Percentiles rank a stretch among this genome's conserved stretches.
phyloP scores from a whole-genome alignment of 2,329 filamentous ascomycete species.

The Colletotrichum acutatum region DNA sequence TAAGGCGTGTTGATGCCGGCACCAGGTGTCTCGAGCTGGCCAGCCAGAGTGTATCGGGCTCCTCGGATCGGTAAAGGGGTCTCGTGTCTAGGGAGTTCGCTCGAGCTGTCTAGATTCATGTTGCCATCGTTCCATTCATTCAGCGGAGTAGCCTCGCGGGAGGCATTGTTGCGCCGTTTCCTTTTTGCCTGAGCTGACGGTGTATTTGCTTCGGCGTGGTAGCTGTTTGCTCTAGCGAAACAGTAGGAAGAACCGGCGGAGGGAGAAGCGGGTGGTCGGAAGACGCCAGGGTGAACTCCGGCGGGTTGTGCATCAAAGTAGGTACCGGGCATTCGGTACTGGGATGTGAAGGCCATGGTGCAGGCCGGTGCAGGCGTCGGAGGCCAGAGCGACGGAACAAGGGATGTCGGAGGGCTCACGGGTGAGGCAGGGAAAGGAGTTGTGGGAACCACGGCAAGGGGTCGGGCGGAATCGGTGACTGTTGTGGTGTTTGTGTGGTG shows the following conservation, averaged over 20 bases:
- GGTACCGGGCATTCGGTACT: slow-evolving; percentile 47
- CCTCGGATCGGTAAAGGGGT: slow-evolving; percentile 23
- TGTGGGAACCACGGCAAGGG: not conserved
- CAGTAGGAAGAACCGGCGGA: slow-evolving; percentile 39
- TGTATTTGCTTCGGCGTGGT: slow-evolving; percentile 50
- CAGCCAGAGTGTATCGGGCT: slow-evolving; percentile 61
- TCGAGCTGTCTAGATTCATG: slow-evolving; percentile 42
- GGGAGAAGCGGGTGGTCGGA: slow-evolving; percentile 56
- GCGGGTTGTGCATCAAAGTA: slow-evolving; percentile 46
- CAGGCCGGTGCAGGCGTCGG: not conserved
- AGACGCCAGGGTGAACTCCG: slow-evolving; percentile 57
- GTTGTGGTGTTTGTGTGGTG: slow-evolving; percentile 3
- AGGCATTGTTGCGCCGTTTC: slow-evolving; percentile 50
- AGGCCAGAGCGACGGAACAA: not conserved
- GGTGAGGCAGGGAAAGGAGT: not conserved
- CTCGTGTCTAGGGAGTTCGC: slow-evolving; percentile 36
- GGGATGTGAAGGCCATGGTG: slow-evolving; percentile 45
- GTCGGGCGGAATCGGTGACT: not conserved
- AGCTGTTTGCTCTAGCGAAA: slow-evolving; percentile 50
- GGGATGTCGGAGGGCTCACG: not conserved
- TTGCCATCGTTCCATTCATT: slow-evolving; percentile 44
- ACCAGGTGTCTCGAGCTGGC: slow-evolving; percentile 63
- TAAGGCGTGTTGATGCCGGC: slow-evolving; percentile 42
- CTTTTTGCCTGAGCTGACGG: slow-evolving; percentile 54
- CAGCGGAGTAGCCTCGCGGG: slow-evolving; percentile 47